Evolutionary conservation across 768 basidiomycete species (phyloP).

Genomic region (Panaeolus papilionaceus): DNA sequence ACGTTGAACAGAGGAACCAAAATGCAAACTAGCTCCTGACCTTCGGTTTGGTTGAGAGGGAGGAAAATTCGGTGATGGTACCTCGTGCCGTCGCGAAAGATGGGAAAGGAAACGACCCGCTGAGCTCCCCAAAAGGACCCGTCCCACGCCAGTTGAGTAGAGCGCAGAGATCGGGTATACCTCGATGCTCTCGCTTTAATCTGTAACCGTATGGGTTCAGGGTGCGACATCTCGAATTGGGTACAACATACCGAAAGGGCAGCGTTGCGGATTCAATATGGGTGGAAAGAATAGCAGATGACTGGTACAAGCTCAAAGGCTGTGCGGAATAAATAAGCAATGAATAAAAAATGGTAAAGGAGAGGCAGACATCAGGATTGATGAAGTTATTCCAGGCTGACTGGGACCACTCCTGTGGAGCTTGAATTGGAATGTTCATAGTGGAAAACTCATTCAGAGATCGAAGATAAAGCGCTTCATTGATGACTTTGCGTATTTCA

Average conservation of each 20-base stretch:
- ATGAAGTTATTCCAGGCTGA: conserved; percentile 24
- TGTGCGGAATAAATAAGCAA: conserved; percentile 20
- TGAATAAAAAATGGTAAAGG: conserved; percentile 19
- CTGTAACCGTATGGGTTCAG: conserved; percentile 29
- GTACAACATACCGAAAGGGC: conserved; percentile 55
- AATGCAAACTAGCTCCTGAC: not conserved
- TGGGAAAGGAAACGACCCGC: conserved; percentile 57
- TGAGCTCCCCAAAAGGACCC: conserved; percentile 61
- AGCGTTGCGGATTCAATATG: conserved; percentile 65
- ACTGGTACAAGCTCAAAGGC: conserved; percentile 46
- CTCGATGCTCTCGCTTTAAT: conserved; percentile 34
- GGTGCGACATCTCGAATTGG: conserved; percentile 14
- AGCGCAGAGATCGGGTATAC: conserved; percentile 50
- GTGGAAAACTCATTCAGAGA: conserved; percentile 54
- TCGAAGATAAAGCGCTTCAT: conserved; percentile 67
- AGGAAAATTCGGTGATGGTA: conserved; percentile 9
- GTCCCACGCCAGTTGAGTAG: conserved; percentile 60
- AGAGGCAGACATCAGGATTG: conserved; percentile 22
- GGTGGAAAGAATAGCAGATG: conserved; percentile 63
- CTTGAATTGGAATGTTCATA: conserved; percentile 56
- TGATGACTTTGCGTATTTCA: conserved; percentile 45
- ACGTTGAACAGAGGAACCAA: conserved; percentile 16
- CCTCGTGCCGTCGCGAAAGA: conserved; percentile 26
- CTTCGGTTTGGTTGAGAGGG: not conserved
- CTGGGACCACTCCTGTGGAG: conserved; percentile 49